Base-by-base conservation (phyloP, 2,329 filamentous ascomycete species). In the Neonectria faginata region DNA sequence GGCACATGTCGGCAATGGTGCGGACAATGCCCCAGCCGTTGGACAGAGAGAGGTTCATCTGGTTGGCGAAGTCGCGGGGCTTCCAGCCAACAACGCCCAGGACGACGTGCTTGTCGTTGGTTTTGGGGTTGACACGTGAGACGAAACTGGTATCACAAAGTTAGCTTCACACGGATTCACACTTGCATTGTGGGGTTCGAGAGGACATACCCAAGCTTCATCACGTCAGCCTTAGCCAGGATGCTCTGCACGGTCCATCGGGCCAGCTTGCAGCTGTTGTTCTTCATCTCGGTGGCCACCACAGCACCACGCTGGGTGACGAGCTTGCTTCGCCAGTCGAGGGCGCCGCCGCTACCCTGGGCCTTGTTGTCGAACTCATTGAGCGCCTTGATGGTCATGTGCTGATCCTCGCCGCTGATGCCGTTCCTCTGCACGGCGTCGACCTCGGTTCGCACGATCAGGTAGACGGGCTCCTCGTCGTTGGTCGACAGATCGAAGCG, bases 291-390 rank as follows among this genome's bases (percentile, higher is more conserved):
- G 12, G 96, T 99, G 20, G 96, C 96, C 27, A 99, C 92, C 47
- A 99, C 95, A 62, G 96, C 96, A 89, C 96, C 96, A 76, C 96
- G 92, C 85, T 97, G 94, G 74, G 91, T 93, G 69, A 92, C 92
- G 65, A 99, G 88, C 88, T 99, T 99, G 72, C 90, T 91, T 79
- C 96, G 89, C 96, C 96, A 99, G 87, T 99, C 96, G 57, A 99
- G 87, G 60, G 96, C 96, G 70, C 95, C 94, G 72, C 96, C 96
- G 71, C 92, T 93, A 73, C 96, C 96, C 79, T 97, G 94, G 25
- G 96, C 96, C 86, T 97, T 97, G 89, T 89, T 94, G 84, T 99
- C 96, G 78, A 98, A 99, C 85, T 99, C 96, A 85, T 99, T 99
- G 73, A 99, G 90, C 4, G 96, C 96, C 85, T 97, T 97, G 83